A percentile compares a stretch with the other conserved stretches of the same genome.
These are phyloP conservation scores for Primulina tabacum DNA, from an alignment of 257 asterid species.

Conservation along the genomic window DNA sequence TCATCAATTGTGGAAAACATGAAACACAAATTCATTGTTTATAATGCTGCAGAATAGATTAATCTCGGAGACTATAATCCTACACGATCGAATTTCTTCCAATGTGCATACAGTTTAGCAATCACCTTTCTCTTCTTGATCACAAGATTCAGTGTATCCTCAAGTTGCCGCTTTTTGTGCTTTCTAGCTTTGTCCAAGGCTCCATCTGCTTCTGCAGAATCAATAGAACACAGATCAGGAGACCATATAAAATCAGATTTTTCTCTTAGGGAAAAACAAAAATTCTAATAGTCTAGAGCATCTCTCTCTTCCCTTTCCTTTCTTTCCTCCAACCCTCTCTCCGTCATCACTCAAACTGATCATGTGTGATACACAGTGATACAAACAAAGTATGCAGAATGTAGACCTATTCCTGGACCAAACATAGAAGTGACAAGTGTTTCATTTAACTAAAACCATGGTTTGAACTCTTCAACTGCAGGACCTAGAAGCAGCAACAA, in stretches of 20 bases:
- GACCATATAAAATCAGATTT: neutral
- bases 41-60: neutral
- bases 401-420: neutral
- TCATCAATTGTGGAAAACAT: neutral
- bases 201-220: slow-evolving; percentile 92
- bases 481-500: slow-evolving; percentile 1
- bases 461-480: neutral
- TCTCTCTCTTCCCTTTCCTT: neutral
- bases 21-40: neutral
- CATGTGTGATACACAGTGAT: neutral
- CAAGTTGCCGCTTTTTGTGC: slow-evolving; percentile 97
- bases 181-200: slow-evolving; percentile 98
- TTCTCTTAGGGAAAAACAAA: slow-evolving; percentile 2
- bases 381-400: slow-evolving; percentile 1
- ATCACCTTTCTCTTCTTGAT: slow-evolving; percentile 87
- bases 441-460: neutral
- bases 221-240: slow-evolving; percentile 12
- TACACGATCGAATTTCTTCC: neutral
- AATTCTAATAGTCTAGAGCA: neutral
- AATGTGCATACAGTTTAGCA: neutral
- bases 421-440: slow-evolving; percentile 3
- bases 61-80: no score
- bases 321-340: neutral
- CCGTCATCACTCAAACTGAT: slow-evolving; percentile 2
- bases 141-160: slow-evolving; percentile 91